Conservation (phyloP, 495 filamentous ascomycete genomes). For the Daldinia caldariorum region DNA sequence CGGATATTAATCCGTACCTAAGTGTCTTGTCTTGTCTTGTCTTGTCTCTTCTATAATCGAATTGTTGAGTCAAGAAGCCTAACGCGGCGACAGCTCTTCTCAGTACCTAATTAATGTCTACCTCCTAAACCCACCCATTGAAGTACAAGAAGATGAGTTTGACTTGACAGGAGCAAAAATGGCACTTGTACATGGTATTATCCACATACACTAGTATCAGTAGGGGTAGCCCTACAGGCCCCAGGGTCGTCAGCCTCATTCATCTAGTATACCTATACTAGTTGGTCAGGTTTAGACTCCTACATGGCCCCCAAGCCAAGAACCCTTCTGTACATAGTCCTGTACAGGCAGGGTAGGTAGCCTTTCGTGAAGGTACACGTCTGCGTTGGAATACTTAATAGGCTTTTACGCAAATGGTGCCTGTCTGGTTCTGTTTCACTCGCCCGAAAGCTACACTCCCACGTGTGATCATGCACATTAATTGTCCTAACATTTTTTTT, state of each 20-base stretch:
- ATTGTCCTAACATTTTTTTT: not conserved
- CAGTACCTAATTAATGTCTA: not conserved
- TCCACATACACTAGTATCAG: not conserved
- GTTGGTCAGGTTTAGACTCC: conserved; percentile 32
- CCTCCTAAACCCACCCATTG: not conserved
- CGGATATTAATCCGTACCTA: not conserved
- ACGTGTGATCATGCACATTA: conserved; percentile 14
- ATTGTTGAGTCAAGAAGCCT: not conserved
- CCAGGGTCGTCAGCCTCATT: conserved; percentile 42
- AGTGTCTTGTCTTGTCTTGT: too few relatives aligned
- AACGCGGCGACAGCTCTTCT: not conserved
- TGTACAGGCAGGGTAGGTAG: not conserved
- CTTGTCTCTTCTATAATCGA: not conserved
- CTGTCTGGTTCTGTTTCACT: not conserved
- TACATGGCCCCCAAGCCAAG: conserved; percentile 25
- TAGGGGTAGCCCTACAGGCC: conserved; percentile 29
- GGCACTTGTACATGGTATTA: not conserved
- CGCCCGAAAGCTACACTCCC: conserved; percentile 13
- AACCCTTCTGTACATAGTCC: conserved; percentile 24
- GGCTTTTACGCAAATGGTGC: conserved; percentile 15
- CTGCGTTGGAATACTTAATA: not conserved
- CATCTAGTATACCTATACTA: too few relatives aligned
- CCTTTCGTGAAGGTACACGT: conserved; percentile 2
- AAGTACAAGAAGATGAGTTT: not conserved
- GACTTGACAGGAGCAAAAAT: not conserved